Evolutionary conservation across 2,329 filamentous ascomycete genomes (phyloP), one percentile per base, ranked within the genome.

Genomic region (Hypoxylon sp.): DNA sequence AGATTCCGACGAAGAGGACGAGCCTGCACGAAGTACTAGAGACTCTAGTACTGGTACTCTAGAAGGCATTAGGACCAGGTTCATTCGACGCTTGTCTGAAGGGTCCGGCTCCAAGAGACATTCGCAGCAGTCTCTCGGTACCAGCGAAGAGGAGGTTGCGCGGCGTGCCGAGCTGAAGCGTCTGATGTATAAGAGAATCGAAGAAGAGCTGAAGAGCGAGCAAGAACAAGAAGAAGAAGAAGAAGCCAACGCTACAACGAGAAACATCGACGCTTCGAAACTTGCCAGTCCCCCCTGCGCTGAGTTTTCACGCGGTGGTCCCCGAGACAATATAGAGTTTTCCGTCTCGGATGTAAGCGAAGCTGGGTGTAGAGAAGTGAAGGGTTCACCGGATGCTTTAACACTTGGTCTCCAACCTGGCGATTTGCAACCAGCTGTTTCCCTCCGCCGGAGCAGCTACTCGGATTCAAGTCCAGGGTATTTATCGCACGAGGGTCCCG

Each of bases 121-220:
- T 29, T 77, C 78, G 2, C 76, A 72, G 27, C 73, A 73, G 3
- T 77, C 77, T 13, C 70, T 78, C 26, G 78, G 79, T 10, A 77
- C 75, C 45, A 83, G 78, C 42, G 75, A 83, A 20, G 82, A 84
- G 59, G 81, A 84, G 61, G 66, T 83, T 38, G 79, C 82, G 48
- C 77, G 83, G 23, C 77, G 83, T 62, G 83, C 82, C 23, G 83
- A 86, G 63, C 70, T 87, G 50, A 82, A 78, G 63, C 77, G 83
- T 17, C 72, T 86, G 7, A 80, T 83, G 70, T 79, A 81, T 45
- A 81, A 79, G 63, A 78, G 83, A 59, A 86, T 86, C n/a, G 81
- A 82, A 59, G 79, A 84, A 38, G 84, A 86, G 63, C 73, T 87
- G 3, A 77, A 80, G 41, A 78, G 71, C 33, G 82, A 83, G 31